Evolutionary conservation across 1,139 yeast species (phyloP).

Genomic region (Saccharomyces hybrid): DNA sequence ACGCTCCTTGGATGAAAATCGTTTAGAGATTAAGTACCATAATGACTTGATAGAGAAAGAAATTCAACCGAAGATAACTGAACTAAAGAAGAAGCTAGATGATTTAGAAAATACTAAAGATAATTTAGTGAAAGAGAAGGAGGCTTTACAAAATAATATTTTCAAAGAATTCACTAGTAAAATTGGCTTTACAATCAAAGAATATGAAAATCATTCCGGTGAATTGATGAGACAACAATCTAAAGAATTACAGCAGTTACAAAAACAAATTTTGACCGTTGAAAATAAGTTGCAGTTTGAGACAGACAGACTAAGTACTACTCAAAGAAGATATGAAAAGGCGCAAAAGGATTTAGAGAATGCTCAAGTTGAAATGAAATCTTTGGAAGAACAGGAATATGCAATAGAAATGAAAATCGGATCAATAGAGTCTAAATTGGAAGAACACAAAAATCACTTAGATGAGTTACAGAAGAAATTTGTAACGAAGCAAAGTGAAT

Average conservation of each 20-base stretch:
- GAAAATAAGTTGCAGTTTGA: conserved; percentile 61
- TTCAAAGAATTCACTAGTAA: conserved; percentile 49
- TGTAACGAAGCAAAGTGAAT: conserved; percentile 23
- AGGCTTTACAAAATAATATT: conserved; percentile 38
- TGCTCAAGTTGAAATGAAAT: conserved; percentile 25
- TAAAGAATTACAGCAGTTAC: conserved; percentile 55
- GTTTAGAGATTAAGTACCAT: conserved; percentile 51
- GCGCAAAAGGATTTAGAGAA: conserved; percentile 21
- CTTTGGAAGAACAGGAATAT: conserved; percentile 20
- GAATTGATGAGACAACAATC: conserved; percentile 51
- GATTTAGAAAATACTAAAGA: conserved; percentile 20
- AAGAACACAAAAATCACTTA: conserved; percentile 20
- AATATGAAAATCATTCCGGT: conserved; percentile 65
- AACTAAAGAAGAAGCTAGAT: conserved; percentile 17
- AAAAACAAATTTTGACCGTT: conserved; percentile 54
- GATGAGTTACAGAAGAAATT: conserved; percentile 20
- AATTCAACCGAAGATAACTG: conserved; percentile 31
- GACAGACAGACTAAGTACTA: conserved; percentile 46
- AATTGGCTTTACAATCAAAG: conserved; percentile 52
- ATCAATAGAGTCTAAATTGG: conserved; percentile 20
- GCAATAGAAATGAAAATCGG: conserved; percentile 11
- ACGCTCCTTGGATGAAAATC: conserved; percentile 47
- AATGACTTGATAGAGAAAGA: conserved; percentile 30
- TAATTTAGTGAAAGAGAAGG: conserved; percentile 32
- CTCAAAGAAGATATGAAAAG: conserved; percentile 38